Evolutionary conservation across 257 asterid species (phyloP).

Genomic region (Solanum boliviense): DNA sequence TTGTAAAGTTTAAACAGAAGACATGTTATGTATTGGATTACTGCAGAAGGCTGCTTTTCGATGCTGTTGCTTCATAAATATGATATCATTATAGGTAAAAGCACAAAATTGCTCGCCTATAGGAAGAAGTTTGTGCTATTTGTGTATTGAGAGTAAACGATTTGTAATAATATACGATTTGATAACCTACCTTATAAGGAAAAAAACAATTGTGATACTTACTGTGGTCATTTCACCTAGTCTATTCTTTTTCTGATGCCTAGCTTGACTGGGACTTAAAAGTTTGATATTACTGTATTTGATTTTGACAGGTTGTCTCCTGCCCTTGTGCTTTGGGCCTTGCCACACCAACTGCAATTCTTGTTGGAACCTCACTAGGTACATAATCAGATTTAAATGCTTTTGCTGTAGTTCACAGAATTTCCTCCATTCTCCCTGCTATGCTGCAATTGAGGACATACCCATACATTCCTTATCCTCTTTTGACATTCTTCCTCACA

Average conservation of each 20-base stretch:
- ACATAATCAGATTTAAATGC: slow-evolving; percentile 7
- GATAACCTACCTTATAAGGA: background rate
- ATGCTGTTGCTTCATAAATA: background rate
- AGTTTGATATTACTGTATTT: background rate
- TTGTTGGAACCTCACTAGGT: slow-evolving; percentile 99
- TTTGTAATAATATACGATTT: background rate
- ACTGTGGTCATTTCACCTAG: background rate
- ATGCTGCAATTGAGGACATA: background rate
- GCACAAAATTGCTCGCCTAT: background rate
- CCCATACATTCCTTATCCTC: background rate
- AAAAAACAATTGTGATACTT: background rate
- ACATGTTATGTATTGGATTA: background rate
- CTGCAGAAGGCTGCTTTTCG: background rate
- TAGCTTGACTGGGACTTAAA: background rate
- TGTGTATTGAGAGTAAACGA: background rate
- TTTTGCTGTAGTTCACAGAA: background rate
- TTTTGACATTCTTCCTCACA: background rate
- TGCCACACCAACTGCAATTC: slow-evolving; percentile 95
- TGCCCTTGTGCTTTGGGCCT: slow-evolving; percentile 99
- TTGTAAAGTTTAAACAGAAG: background rate
- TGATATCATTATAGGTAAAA: background rate
- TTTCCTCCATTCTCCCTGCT: background rate
- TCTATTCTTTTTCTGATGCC: background rate
- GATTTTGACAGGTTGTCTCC: slow-evolving; percentile 70
- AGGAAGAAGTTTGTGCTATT: background rate